Conservation (phyloP, 2,329 filamentous ascomycete genomes). For the Nigrospora sphaerica region DNA sequence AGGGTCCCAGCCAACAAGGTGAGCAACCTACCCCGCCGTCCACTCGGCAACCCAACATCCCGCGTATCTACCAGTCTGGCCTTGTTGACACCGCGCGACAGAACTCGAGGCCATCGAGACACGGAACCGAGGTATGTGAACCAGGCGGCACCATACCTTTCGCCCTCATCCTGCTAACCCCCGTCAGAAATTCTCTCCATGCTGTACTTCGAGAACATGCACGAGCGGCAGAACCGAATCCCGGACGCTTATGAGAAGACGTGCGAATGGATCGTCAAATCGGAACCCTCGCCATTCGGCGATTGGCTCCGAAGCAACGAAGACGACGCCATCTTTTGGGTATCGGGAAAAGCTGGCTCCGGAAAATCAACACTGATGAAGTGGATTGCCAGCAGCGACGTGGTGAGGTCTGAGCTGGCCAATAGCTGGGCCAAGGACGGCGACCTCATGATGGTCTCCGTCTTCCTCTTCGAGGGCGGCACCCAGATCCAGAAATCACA, state of each 20-base stretch:
- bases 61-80: background rate
- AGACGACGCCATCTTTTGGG: constrained; percentile 7
- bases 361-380: constrained; percentile 13
- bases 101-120: constrained; percentile 1
- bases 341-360: constrained; percentile 12
- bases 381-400: background rate
- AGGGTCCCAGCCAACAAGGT: constrained; percentile 1
- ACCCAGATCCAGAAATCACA: constrained; percentile 4
- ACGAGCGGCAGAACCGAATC: background rate
- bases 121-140: background rate
- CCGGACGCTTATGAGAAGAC: constrained; percentile 1
- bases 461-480: constrained; percentile 4
- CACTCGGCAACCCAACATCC: background rate
- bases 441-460: constrained; percentile 1
- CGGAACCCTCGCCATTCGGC: background rate
- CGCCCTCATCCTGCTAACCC: background rate
- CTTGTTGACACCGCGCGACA: background rate
- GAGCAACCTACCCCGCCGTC: background rate
- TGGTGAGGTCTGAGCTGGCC: background rate
- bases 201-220: constrained; percentile 6
- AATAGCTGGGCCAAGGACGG: constrained; percentile 2
- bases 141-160: background rate
- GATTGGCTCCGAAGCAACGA: constrained; percentile 7
- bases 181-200: constrained; percentile 3
- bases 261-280: constrained; percentile 3